A percentile compares a stretch with the other conserved stretches of the same genome.
Conservation (phyloP, 257 asterid species). For the Solanum peruvianum region DNA sequence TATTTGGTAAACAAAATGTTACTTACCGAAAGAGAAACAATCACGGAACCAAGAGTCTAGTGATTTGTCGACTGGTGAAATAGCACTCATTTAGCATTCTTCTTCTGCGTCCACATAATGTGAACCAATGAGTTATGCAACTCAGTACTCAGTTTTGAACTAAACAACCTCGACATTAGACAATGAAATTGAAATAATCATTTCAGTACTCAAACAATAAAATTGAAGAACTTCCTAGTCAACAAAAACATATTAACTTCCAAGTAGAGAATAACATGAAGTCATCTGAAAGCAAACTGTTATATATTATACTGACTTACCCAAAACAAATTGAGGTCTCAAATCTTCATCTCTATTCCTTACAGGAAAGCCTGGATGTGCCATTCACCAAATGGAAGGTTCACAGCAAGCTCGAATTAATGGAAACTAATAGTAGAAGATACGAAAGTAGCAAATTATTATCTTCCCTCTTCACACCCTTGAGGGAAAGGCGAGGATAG, state of each 20-base stretch:
- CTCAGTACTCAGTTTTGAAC: neutral
- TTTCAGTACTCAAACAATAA: neutral
- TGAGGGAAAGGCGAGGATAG: neutral
- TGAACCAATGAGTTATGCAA: neutral
- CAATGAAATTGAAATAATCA: neutral
- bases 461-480: neutral
- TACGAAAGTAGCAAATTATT: neutral
- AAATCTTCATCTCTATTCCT: neutral
- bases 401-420: neutral
- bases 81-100: neutral
- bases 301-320: neutral
- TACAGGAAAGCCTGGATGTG: neutral
- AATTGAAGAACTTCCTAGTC: neutral
- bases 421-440: neutral
- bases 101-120: neutral
- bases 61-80: neutral
- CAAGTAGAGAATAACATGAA: neutral
- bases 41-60: neutral
- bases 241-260: neutral
- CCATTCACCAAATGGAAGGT: neutral
- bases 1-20: neutral
- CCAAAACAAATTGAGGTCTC: neutral
- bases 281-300: neutral
- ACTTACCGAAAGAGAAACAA: neutral
- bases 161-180: neutral